Evolutionary conservation across 352 stramenopile genomes (phyloP), one percentile per base, ranked within the genome.

Genomic region (Phytophthora crassamura): DNA sequence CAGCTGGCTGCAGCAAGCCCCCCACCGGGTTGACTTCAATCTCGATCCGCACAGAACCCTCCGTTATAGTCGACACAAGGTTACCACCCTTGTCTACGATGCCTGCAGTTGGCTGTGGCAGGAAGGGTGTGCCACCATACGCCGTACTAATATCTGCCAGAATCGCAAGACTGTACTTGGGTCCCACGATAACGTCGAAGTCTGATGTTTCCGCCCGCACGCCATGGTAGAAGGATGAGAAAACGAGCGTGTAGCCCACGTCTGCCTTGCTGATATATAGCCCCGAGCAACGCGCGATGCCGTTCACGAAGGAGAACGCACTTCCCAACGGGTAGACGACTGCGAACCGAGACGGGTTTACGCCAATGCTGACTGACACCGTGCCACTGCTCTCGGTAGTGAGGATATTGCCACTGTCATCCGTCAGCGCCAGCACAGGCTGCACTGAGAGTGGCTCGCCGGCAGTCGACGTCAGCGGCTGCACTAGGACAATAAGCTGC

Each of bases 21-120:
- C 72, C 70, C 0, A 69, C 65, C 0, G 84, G 82, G 52, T 94
- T 96, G 36, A 78, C 78, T 52, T 87, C 52, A 39, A 96, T 93
- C 49, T 81, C 73, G 22, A 96, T 64, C 0, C 79, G 81, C 20
- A 91, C 74, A 0, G 71, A 86, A 12, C 85, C 85, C 18, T 78
- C 58, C 20, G 62, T 89, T 22, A 78, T 54, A 10, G 57, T 48
- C 2, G 61, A 56, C 30, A 94, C 84, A 14, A 83, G 46, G 57
- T 96, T 94, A 3, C 85, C 88, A 20, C 88, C 88, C 49, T 75
- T 80, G 55, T 97, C 88, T 6, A 97, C 87, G 15, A 97, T 80
- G 18, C 69, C 83, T 3, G 82, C 81, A n/a, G 72, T 68, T 7
- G 89, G 88, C 52, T 96, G 88, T 1, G 89, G 89, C 18, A 80